Base-by-base conservation (phyloP, 257 asterid genomes). In the Nicotiana otophora region DNA sequence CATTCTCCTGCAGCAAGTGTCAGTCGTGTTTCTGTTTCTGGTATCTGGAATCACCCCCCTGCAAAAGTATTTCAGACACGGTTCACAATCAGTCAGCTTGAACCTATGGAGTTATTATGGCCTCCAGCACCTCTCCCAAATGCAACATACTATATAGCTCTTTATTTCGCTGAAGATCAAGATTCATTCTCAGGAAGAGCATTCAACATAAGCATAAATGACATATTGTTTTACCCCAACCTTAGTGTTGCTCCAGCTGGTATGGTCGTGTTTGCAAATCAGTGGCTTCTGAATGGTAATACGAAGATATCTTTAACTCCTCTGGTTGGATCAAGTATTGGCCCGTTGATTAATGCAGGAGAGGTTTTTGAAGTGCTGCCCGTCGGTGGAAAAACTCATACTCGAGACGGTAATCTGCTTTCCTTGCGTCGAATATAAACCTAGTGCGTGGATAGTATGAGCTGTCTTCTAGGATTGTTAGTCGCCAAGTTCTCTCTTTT, bases 41-140 rank as follows among this genome's bases (percentile, higher is more conserved):
- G 98, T 53, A 91, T 96, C 87, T 96, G 99, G 99, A 96, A 94
- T 87, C 83, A 88, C 20, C 99, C 99, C 7, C 98, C 99, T 20
- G 64, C 77, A 1, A 90, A 83, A 84, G 91, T 96, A 36, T 96
- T 96, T 63, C 92, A 87, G 80, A 90, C 98, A 10, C 86, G 88
- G 51, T 42, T 93, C 77, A 77, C 87, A 28, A 87, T 30, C 54
- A 81, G 81, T 83, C 84, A 83, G 28, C 88, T 89, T 0, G 92
- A 86, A 61, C 89, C 95, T 36, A 80, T 96, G 78, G 86, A 90
- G 64, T 81, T 96, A 67, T 80, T 39, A 23, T 96, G 99, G 99
- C 99, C 99, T 28, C 93, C 92, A 0, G 83, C 68, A 30, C 83
- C 91, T 62, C 87, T 94, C 28, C 90, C 89, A 0, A 84, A 81